Percentiles rank a stretch among this genome's conserved stretches.
Conservation (phyloP, 2,329 filamentous ascomycete genomes). For the Aspergillus cejpii region DNA sequence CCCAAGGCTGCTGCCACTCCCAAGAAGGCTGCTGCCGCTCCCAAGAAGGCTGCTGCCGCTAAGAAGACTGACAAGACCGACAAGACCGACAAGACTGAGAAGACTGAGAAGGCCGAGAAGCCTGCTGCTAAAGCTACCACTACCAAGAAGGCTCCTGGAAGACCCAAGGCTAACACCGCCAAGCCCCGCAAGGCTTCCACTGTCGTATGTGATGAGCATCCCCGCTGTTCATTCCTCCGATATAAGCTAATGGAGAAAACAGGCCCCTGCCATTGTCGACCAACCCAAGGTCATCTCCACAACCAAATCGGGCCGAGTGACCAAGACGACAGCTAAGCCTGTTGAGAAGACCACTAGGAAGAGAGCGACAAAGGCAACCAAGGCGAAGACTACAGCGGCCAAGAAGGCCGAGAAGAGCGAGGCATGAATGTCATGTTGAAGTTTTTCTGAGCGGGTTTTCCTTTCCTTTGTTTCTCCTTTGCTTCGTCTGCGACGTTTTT, state of each 20-base stretch:
- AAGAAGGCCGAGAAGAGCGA: slow-evolving; percentile 19
- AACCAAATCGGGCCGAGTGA: slow-evolving; percentile 80
- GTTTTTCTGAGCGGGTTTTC: slow-evolving; percentile 16
- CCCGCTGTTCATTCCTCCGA: not conserved
- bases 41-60: slow-evolving; percentile 42
- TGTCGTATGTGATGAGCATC: slow-evolving; percentile 26
- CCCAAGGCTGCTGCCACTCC: slow-evolving; percentile 18
- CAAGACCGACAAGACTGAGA: slow-evolving; percentile 46
- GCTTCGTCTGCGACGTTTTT: slow-evolving; percentile 11
- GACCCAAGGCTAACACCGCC: slow-evolving; percentile 48
- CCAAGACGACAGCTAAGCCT: slow-evolving; percentile 55
- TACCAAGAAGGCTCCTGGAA: slow-evolving; percentile 49
- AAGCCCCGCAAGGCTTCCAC: slow-evolving; percentile 50
- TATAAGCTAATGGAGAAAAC: slow-evolving; percentile 18
- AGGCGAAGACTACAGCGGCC: slow-evolving; percentile 39
- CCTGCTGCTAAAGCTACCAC: slow-evolving; percentile 41
- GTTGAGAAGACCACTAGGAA: slow-evolving; percentile 44
- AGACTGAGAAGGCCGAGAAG: slow-evolving; percentile 41
- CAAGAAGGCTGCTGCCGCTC: slow-evolving; percentile 39
- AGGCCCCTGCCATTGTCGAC: slow-evolving; percentile 62
- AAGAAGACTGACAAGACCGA: slow-evolving; percentile 27
- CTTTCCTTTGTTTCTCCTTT: slow-evolving; percentile 12
- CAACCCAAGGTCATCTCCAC: slow-evolving; percentile 65
- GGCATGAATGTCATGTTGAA: slow-evolving; percentile 1
- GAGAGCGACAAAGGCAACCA: slow-evolving; percentile 22